A percentile compares a stretch with the other conserved stretches of the same genome.
Evolutionary conservation across 805 yeast species (phyloP).

Genomic region (Candida suzukii): DNA sequence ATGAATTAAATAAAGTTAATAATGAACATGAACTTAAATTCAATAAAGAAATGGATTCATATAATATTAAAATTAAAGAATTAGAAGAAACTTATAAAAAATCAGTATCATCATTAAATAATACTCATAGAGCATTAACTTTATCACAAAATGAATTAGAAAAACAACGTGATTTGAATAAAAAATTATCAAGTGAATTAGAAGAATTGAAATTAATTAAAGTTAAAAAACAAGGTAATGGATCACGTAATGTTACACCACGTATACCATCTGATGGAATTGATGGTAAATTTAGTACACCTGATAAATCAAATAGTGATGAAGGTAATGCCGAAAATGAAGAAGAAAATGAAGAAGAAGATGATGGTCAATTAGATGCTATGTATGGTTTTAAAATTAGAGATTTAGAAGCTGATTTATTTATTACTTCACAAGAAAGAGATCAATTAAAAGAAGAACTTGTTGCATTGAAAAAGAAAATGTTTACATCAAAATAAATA

Average conservation of each 20-base stretch:
- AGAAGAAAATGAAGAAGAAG: conserved; percentile 23
- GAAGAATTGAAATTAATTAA: conserved; percentile 58
- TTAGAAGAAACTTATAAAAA: conserved; percentile 64
- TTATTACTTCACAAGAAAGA: conserved; percentile 74
- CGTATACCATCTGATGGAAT: conserved; percentile 2
- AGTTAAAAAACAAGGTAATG: conserved; percentile 20
- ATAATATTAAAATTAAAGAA: conserved; percentile 14
- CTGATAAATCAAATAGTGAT: not conserved
- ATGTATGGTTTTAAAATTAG: conserved; percentile 71
- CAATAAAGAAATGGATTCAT: conserved; percentile 13
- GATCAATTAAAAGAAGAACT: conserved; percentile 67
- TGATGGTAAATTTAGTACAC: conserved; percentile 1
- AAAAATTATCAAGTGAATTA: conserved; percentile 53
- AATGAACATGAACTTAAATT: conserved; percentile 22
- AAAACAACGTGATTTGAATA: conserved; percentile 49
- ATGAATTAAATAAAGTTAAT: conserved; percentile 17
- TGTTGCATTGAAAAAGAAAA: conserved; percentile 49
- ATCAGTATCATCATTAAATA: conserved; percentile 64
- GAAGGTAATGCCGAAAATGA: conserved; percentile 9
- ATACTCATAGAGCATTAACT: conserved; percentile 68
- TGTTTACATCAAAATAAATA: conserved; percentile 21
- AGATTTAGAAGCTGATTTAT: conserved; percentile 79
- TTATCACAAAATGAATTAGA: conserved; percentile 66
- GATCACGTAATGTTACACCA: conserved; percentile 24
- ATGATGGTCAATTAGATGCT: conserved; percentile 29